Evolutionary conservation across 305 asterid genomes (phyloP).

Genomic region (Solanum aculeatissimum): DNA sequence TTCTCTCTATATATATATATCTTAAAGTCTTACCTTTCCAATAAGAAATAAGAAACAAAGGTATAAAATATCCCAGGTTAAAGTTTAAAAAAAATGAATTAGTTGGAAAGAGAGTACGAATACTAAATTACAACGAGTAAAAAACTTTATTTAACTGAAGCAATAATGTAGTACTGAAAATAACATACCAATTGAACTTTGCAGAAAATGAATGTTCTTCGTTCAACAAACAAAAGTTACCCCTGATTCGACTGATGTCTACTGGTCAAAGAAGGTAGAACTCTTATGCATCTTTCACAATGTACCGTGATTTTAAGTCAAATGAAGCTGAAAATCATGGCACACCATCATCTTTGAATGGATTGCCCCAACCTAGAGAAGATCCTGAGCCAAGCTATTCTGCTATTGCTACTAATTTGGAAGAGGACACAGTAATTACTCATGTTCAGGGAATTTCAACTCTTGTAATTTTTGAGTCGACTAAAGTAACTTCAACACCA

Average conservation of each 20-base stretch:
- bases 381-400: slow-evolving; percentile 35
- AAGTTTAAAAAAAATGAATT: too few species aligned
- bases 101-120: too few species aligned
- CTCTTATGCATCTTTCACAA: slow-evolving; percentile 87
- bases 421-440: slow-evolving; percentile 19
- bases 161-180: too few species aligned
- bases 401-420: slow-evolving; percentile 17
- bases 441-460: slow-evolving; percentile 55
- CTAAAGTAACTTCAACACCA: slow-evolving; percentile 40
- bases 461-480: slow-evolving; percentile 69
- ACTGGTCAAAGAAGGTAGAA: slow-evolving; percentile 66
- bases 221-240: slow-evolving; percentile 80
- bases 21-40: too few species aligned
- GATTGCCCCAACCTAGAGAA: slow-evolving; percentile 25
- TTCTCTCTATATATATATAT: too few species aligned
- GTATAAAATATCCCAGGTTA: too few species aligned
- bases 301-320: slow-evolving; percentile 74
- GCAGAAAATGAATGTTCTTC: too few species aligned
- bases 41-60: too few species aligned
- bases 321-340: slow-evolving; percentile 44
- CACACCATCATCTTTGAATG: slow-evolving; percentile 40
- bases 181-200: too few species aligned
- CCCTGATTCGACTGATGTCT: slow-evolving; percentile 75
- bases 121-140: too few species aligned
- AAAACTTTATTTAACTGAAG: too few species aligned